Evolutionary conservation across 2,329 filamentous ascomycete species (phyloP), one percentile per base, ranked within the genome.

Genomic region (Penicillium griseofulvum): DNA sequence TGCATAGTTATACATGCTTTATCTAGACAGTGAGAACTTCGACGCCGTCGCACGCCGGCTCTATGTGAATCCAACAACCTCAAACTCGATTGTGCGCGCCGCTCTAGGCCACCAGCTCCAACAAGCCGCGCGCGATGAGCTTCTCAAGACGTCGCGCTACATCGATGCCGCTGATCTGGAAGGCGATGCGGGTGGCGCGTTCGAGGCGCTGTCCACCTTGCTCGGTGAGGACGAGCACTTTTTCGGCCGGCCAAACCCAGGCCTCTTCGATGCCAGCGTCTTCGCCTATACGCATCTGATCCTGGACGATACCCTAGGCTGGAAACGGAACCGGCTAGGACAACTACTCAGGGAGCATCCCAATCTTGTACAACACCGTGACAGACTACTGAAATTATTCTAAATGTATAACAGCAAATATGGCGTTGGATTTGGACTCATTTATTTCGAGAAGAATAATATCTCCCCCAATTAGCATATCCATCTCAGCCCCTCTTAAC

Each of bases 261-360:
- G 86, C 0, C 68, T 93, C 24, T 93, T 97, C 64, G 94, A 99
- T 74, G 92, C 93, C 7, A 86, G 85, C 51, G 84, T 97, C 2
- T 97, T 97, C 75, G 87, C 91, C 4, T 99, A 97, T 73, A 92
- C 90, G 0, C 85, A 95, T 71, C 77, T 96, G 48, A 78, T 97
- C 49, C 74, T 96, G 49, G 85, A 89, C 56, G 80, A 85, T 33
- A 67, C 65, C 2, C 66, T 91, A 60, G 78, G 74, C 1, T 92
- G 89, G 89, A 78, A 76, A 55, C 84, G 89, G 54, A 81, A 80
- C 57, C 77, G 79, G 50, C 74, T 96, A 49, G 78, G 72, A 14
- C 78, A 81, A 52, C 75, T 83, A 48, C 68, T 96, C 55, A 73
- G 71, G 49, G 76, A 76, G 55, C 82, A 85, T 64, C 76, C 78